Evolutionary conservation across 2,329 filamentous ascomycete species (phyloP).

Genomic region (Alternaria postmessia): DNA sequence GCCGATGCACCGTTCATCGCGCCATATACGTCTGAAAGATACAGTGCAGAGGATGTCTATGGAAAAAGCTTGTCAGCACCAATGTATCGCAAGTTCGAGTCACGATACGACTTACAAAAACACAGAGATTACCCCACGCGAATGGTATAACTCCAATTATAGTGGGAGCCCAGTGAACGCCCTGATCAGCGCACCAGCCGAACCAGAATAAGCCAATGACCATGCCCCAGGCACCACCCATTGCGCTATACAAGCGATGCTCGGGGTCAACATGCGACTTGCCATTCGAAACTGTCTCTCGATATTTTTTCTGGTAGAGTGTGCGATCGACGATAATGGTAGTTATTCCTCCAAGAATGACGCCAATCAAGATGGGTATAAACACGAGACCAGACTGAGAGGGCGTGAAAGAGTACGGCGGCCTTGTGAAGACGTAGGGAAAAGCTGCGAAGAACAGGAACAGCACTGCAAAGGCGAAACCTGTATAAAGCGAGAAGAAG

Average conservation of each 20-base stretch:
- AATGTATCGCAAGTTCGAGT: background rate
- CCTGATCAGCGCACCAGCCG: conserved; percentile 62
- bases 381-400: conserved; percentile 46
- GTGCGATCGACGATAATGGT: conserved; percentile 47
- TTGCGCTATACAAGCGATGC: conserved; percentile 65
- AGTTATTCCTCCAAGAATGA: conserved; percentile 37
- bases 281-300: conserved; percentile 37
- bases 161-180: conserved; percentile 59
- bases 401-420: conserved; percentile 40
- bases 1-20: conserved; percentile 46
- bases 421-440: conserved; percentile 42
- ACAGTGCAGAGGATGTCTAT: conserved; percentile 41
- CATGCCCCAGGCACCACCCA: conserved; percentile 64
- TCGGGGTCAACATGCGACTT: conserved; percentile 58
- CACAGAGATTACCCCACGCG: conserved; percentile 66
- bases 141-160: conserved; percentile 64
- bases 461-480: conserved; percentile 47
- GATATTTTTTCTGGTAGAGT: conserved; percentile 48
- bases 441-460: conserved; percentile 50
- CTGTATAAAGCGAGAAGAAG: conserved; percentile 47
- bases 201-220: conserved; percentile 68
- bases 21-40: conserved; percentile 45
- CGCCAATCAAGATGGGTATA: conserved; percentile 45
- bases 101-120: conserved; percentile 60
- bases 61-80: background rate